Evolutionary conservation across 2,329 filamentous ascomycete genomes (phyloP).

Genomic region (Colletotrichum spinosum): DNA sequence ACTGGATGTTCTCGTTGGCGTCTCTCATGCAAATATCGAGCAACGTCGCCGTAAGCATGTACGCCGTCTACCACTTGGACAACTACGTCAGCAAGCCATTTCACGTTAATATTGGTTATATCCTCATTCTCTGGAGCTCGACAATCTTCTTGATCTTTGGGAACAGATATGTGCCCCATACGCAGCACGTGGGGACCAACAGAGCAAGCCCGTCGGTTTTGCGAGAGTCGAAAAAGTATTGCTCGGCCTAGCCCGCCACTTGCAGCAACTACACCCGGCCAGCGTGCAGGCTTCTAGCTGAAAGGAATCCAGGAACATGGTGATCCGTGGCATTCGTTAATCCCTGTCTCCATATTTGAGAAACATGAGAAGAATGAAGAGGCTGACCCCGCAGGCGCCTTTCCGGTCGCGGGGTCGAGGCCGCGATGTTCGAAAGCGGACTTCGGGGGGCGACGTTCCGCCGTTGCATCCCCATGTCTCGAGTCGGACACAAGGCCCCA

Average conservation of each 20-base stretch:
- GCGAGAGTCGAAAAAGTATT: not conserved
- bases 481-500: conserved; percentile 16
- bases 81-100: conserved; percentile 62
- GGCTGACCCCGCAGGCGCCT: not conserved
- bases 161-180: conserved; percentile 67
- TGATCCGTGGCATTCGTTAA: not conserved
- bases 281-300: not conserved
- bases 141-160: conserved; percentile 65
- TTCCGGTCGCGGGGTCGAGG: conserved; percentile 20
- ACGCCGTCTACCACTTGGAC: conserved; percentile 66
- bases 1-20: conserved; percentile 72
- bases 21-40: conserved; percentile 69
- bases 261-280: conserved; percentile 13
- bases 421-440: conserved; percentile 26
- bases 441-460: conserved; percentile 31
- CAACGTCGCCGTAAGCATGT: conserved; percentile 72
- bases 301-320: conserved; percentile 1
- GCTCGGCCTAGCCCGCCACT: conserved; percentile 2
- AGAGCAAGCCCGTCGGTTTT: not conserved
- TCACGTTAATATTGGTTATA: conserved; percentile 70
- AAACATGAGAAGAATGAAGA: not conserved
- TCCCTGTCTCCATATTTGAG: no score
- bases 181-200: conserved; percentile 60
- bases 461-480: conserved; percentile 23
- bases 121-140: conserved; percentile 66